Base-by-base conservation (phyloP, 441 rosid species). In the Aquilaria agallochum region DNA sequence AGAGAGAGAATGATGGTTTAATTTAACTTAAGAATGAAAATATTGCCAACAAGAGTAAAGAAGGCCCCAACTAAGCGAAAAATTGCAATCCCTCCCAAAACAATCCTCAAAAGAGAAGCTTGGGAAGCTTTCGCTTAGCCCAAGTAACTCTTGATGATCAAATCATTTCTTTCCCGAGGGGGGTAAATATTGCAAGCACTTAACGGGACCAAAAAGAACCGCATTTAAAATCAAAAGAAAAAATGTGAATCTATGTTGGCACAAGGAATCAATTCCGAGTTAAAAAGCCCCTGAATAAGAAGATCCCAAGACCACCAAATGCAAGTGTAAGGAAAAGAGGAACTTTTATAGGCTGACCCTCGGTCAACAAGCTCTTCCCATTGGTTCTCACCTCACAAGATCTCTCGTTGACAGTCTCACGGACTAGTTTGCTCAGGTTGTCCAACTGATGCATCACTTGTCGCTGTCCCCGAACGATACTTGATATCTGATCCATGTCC, bases 371-470 rank as follows among this genome's bases (percentile, higher is more conserved):
- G 45, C 63, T 60, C 59, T 69, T 74, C 68, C 64, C 78, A 67
- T 64, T 72, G n/a, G 67, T 64, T 68, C 67, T 66, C 59, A 53
- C 80, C 63, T 68, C 74, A 52, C 50, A 68, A 60, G 83, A 64
- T 63, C 73, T 73, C 64, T 88, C 86, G 53, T 78, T 79, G 49
- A 66, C 34, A 72, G 62, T 76, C 62, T 87, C 88, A 0, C 69
- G 80, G 56, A 88, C 67, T 70, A 92, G 81, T 67, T 61, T 87
- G 75, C 76, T 74, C 52, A 92, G 74, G 57, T 72, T 85, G 65
- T 88, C 96, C 47, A 95, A 61, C 78, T 76, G 89, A 71, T 81
- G 92, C 83, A 83, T 78, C 59, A 95, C 76, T 74, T 90, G 98
- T 33, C 95, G 85, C 59, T 95, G 98, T 63, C 88, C 90, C 44